These are phyloP conservation scores for Conringia planisiliqua DNA, from an alignment of 345 rosid genomes.

Conservation along the genomic window DNA sequence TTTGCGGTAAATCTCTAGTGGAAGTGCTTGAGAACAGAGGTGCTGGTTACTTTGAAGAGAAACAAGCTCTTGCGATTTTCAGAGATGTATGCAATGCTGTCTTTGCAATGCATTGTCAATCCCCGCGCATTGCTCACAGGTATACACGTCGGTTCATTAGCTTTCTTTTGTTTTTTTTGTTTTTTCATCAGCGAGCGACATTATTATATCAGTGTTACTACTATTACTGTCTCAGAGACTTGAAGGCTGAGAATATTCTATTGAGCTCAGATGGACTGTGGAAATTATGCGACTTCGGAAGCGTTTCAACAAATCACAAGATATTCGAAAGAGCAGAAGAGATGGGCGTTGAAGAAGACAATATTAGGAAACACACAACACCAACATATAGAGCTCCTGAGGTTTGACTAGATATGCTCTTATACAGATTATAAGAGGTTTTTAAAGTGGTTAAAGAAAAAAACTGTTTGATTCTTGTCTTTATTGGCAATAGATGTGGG, in stretches of 20 bases:
- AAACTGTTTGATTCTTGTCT: constrained; percentile 29
- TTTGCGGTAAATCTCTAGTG: constrained; percentile 83
- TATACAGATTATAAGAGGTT: constrained; percentile 28
- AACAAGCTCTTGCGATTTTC: constrained; percentile 66
- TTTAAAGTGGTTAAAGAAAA: constrained; percentile 2
- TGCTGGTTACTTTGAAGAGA: constrained; percentile 78
- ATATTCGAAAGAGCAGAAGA: constrained; percentile 93
- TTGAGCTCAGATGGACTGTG: constrained; percentile 73
- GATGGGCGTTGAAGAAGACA: constrained; percentile 99
- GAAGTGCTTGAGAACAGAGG: constrained; percentile 82
- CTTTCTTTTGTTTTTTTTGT: not conserved
- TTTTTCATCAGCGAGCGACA: not conserved
- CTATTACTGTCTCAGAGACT: constrained; percentile 56
- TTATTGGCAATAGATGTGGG: constrained; percentile 85
- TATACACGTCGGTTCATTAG: constrained; percentile 12
- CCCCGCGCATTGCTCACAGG: constrained; percentile 96
- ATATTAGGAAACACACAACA: constrained; percentile 89
- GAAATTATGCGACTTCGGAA: constrained; percentile 97
- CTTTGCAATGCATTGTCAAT: constrained; percentile 89
- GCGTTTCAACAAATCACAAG: constrained; percentile 87
- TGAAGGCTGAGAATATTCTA: constrained; percentile 95
- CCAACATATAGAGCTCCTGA: constrained; percentile 98
- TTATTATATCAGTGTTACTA: not conserved
- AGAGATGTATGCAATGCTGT: constrained; percentile 95
- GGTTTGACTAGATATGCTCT: constrained; percentile 47